Base-by-base conservation (phyloP, 441 rosid genomes). In the Mallotus japonicus region DNA sequence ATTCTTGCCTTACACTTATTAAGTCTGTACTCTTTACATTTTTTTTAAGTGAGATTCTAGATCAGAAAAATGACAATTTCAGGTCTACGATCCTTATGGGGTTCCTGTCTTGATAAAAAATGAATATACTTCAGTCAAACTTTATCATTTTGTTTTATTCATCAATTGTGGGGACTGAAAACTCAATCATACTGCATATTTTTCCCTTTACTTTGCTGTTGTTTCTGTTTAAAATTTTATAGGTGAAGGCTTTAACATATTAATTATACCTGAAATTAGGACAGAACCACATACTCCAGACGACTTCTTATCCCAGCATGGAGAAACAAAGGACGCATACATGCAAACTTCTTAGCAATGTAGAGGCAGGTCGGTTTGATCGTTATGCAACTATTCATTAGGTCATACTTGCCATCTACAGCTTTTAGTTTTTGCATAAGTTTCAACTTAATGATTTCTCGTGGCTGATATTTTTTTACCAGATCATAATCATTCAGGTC, bases 251-350 rank as follows among this genome's bases (percentile, higher is more conserved):
- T 77, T 15, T 58, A 71, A 71, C 51, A 32, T 32, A 42, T 67
- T n/a, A 51, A 44, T 57, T 69, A 14, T 59, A 44, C 72, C 55
- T 80, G 72, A 73, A 71, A 83, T 81, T 76, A 78, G 81, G 82
- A 75, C 87, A 88, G 90, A 75, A 82, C 70, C 84, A 73, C 75
- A 74, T 78, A 69, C 77, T 87, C 76, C 79, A 62, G 20, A 77
- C 75, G 73, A 65, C 77, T 78, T 67, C 77, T 76, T 77, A 77
- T 73, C 42, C 69, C 63, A 71, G 49, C 67, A 20, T 61, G 65
- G 74, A 72, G 77, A 78, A 77, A 70, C 76, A 55, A 68, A 77
- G 79, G 67, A 73, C 51, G 47, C 82, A 65, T 51, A 67, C 65
- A 67, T 17, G 57, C 60, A 72, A 77, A 76, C 60, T 42, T 58